Conservation (phyloP, 345 rosid species). For the Melastoma malabathricum region DNA sequence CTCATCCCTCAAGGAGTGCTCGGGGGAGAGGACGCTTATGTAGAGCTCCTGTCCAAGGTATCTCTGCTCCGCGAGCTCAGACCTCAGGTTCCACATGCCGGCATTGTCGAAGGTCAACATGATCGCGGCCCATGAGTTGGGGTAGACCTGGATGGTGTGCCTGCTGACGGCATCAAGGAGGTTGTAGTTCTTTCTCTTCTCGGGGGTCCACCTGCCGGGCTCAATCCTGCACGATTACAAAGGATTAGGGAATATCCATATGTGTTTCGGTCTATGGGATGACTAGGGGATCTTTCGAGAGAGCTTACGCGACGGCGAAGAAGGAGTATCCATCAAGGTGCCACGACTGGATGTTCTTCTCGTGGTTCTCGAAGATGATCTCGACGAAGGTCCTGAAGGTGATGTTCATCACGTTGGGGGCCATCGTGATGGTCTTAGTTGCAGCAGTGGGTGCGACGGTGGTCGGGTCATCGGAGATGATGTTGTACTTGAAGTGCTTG, state of each 20-base stretch:
- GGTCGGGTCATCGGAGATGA: slow-evolving; percentile 7
- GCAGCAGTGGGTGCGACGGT: background rate
- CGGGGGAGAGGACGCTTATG: slow-evolving; percentile 12
- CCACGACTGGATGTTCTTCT: slow-evolving; percentile 17
- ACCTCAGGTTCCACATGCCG: slow-evolving; percentile 19
- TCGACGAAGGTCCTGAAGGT: slow-evolving; percentile 14
- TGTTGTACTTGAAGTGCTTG: slow-evolving; percentile 10
- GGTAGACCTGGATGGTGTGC: slow-evolving; percentile 15
- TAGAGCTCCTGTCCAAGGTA: slow-evolving; percentile 16
- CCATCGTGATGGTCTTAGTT: background rate
- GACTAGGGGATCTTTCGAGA: too few relatives aligned
- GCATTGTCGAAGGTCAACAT: slow-evolving; percentile 17
- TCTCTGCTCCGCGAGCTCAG: slow-evolving; percentile 6
- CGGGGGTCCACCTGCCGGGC: slow-evolving; percentile 16
- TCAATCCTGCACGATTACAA: slow-evolving; percentile 7
- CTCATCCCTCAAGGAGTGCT: slow-evolving; percentile 13
- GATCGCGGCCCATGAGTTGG: slow-evolving; percentile 17
- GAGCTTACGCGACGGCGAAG: slow-evolving; percentile 9
- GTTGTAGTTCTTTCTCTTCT: slow-evolving; percentile 15
- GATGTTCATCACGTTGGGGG: slow-evolving; percentile 10
- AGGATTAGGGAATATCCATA: too few relatives aligned
- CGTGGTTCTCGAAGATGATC: slow-evolving; percentile 18
- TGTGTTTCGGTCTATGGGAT: too few relatives aligned
- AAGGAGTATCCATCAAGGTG: slow-evolving; percentile 16
- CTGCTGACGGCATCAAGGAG: slow-evolving; percentile 17